Evolutionary conservation across 1,284 basidiomycete genomes (phyloP).

Genomic region (Trametes pubescens): DNA sequence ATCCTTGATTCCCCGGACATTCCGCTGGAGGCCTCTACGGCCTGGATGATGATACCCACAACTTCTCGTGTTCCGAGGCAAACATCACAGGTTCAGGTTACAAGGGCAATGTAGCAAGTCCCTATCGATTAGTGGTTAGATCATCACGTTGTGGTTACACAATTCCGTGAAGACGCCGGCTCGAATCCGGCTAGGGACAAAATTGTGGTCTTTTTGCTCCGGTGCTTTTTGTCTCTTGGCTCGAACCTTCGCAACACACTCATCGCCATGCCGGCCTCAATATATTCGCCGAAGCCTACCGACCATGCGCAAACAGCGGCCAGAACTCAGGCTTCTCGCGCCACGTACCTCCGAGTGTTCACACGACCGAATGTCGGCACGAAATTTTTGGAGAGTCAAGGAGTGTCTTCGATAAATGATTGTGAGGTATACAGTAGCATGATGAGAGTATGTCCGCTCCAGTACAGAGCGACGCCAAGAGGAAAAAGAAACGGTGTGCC

Average conservation of each 20-base stretch:
- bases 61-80: not conserved
- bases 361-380: not conserved
- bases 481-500: not conserved
- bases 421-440: constrained; percentile 31
- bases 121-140: constrained; percentile 39
- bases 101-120: constrained; percentile 15
- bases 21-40: not conserved
- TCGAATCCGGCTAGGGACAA: constrained; percentile 38
- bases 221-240: not conserved
- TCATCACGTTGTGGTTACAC: constrained; percentile 37
- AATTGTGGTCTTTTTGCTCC: not conserved
- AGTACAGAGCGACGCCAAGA: constrained; percentile 9
- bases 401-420: constrained; percentile 32
- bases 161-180: constrained; percentile 38
- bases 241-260: no score
- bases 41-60: not conserved
- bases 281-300: no score
- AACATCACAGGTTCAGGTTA: not conserved
- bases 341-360: not conserved
- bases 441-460: constrained; percentile 10
- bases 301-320: no score
- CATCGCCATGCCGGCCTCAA: not conserved
- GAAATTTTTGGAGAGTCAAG: not conserved
- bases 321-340: no score
- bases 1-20: not conserved